phyloP scores from a whole-genome alignment of 2,329 filamentous ascomycete species.

The Ophiobolus disseminans region DNA sequence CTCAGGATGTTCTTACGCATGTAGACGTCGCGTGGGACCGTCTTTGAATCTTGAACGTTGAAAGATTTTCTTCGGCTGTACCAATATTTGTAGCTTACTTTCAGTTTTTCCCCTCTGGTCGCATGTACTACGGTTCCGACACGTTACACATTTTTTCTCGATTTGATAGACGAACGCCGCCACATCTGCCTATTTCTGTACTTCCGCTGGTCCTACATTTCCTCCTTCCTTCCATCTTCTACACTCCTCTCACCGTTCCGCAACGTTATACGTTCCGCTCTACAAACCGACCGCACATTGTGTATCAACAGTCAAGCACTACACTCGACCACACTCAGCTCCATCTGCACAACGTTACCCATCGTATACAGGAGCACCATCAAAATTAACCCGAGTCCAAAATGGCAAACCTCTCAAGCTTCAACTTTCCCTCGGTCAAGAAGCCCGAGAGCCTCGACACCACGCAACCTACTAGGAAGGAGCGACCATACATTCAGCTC shows the following conservation, averaged over 20 bases:
- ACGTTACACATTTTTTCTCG: too few relatives aligned
- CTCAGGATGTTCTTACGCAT: constrained; percentile 18
- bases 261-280: constrained; percentile 5
- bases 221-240: constrained; percentile 10
- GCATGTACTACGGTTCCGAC: not conserved
- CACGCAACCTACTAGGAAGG: constrained; percentile 9
- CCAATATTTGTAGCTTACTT: not conserved
- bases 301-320: constrained; percentile 21
- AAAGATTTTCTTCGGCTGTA: too few relatives aligned
- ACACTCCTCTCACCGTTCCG: constrained; percentile 7
- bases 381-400: constrained; percentile 3
- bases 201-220: constrained; percentile 1
- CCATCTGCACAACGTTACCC: constrained; percentile 15
- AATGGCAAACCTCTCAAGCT: constrained; percentile 20
- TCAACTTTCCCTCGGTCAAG: constrained; percentile 10
- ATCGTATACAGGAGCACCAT: constrained; percentile 12
- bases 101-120: not conserved
- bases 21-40: constrained; percentile 18
- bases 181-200: not conserved
- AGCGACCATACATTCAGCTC: constrained; percentile 21
- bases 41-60: too few relatives aligned
- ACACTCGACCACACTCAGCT: constrained; percentile 10
- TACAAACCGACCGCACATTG: constrained; percentile 23
- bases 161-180: too few relatives aligned
- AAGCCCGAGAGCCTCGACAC: constrained; percentile 3